Base-by-base conservation (phyloP, 306 rosid species). In the Cicer cuneatum region DNA sequence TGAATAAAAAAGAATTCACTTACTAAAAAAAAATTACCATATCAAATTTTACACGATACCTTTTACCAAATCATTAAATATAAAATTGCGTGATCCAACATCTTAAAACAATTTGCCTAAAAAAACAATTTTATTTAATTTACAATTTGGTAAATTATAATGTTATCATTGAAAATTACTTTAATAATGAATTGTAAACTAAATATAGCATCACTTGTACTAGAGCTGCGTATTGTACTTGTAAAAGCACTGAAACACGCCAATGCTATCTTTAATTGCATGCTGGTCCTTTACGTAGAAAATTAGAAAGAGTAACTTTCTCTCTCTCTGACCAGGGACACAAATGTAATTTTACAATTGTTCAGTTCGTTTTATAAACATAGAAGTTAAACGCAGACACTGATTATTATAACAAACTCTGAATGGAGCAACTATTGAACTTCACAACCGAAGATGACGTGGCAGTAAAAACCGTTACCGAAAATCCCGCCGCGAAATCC, bases 371-470 rank as follows among this genome's bases (percentile, higher is more conserved):
- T 58, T 74, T 78, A 84, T 80, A 80, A 71, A 66, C 11, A 19
- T 52, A 16, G 10, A 42, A 33, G 56, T 10, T 73, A 48, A 67
- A 38, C 10, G 0, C 42, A 38, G 5, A 11, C 15, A 38, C 46
- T 21, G 4, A 39, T 1, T 52, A 8, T 67, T 7, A 16, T 5
- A 15, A 69, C 37, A 83, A 18, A 8, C 11, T 56, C 48, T 57
- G 8, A 58, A 82, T 87, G 93, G 90, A 87, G 81, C 83, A 82
- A 47, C 82, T 56, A 35, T 68, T 35, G 57, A 86, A 72, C 13
- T 57, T 12, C 84, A 53, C 82, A 37, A 37, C 52, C 12, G 80
- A 78, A 51, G 85, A 80, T 49, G 88, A 81, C 71, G 67, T 56
- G 62, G 48, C 54, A 66, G 12, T 18, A 6, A 1, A 19, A 9